Evolutionary conservation across 305 asterid species (phyloP), one percentile per base, ranked within the genome.

Genomic region (Solanum hybrid): DNA sequence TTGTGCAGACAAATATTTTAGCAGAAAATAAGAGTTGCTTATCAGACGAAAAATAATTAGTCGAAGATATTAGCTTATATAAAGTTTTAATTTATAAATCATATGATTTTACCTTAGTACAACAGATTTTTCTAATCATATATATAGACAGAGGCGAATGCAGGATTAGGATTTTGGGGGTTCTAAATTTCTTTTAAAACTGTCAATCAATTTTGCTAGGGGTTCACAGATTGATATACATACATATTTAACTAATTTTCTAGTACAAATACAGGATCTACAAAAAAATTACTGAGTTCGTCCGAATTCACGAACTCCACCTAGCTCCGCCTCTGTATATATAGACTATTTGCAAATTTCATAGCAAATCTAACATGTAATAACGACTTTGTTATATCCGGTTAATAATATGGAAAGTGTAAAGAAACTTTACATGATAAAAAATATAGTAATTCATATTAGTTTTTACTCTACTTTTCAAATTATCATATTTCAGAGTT

Each of bases 221-320:
- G 18, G 51, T 40, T 40, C 51, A 40, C 16, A 40, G 18, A 40
- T 12, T 40, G 16, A 40, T 40, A 11, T 12, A 40, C 18, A 11
- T 40, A 40, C 16, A 40, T 40, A 40, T 40, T 40, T 40, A 12
- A 40, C 18, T 40, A 40, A 40, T 40, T 40, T 40, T 40, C 0
- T 1, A 12, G 51, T 40, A 12, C 1, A 40, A 40, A 12, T 40
- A 40, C 18, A 11, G 1, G 1, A 40, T 40, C 18, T 4, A 40
- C 1, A 0, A 40, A 40, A 40, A 40, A 40, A 1, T 1, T 40
- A 40, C 1, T 40, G 16, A 2, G 0, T 40, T 40, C 6, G 2
- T 40, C 6, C 6, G 18, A 40, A 40, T 12, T 1, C 2, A 40
- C 18, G 2, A 40, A 40, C 18, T 1, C 51, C 5, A 40, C 2